These are phyloP conservation scores for Xylaria flabelliformis DNA, from an alignment of 495 filamentous ascomycete species.

Conservation along the genomic window DNA sequence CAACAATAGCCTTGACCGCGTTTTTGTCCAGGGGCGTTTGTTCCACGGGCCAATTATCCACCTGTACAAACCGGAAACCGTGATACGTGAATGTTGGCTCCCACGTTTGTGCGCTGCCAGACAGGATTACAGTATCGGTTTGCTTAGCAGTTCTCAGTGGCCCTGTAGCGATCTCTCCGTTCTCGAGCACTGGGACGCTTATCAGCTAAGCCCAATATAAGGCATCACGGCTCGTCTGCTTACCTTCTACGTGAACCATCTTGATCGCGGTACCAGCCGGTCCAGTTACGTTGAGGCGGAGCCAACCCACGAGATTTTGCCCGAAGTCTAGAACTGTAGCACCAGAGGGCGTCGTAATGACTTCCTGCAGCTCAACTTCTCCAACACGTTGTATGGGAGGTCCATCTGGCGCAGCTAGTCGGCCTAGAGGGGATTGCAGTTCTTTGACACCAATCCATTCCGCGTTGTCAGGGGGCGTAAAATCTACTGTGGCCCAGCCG, in stretches of 20 bases:
- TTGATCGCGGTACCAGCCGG: conserved; percentile 45
- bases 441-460: conserved; percentile 36
- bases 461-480: conserved; percentile 35
- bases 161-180: conserved; percentile 56
- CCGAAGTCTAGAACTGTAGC: conserved; percentile 61
- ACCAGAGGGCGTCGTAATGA: conserved; percentile 53
- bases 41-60: conserved; percentile 53
- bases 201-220: neutral
- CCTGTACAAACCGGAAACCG: conserved; percentile 60
- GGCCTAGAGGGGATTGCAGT: conserved; percentile 34
- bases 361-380: conserved; percentile 43
- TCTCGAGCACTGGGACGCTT: conserved; percentile 50
- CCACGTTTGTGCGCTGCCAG: conserved; percentile 41
- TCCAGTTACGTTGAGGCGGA: conserved; percentile 46
- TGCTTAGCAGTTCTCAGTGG: conserved; percentile 57
- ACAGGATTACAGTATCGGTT: conserved; percentile 50
- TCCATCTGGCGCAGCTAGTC: conserved; percentile 46
- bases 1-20: conserved; percentile 52
- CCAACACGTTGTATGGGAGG: conserved; percentile 48
- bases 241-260: conserved; percentile 54
- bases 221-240: neutral
- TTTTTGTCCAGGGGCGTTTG: conserved; percentile 33
- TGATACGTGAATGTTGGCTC: conserved; percentile 61
- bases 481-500: conserved; percentile 33
- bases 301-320: conserved; percentile 61